Percentiles rank a stretch among this genome's conserved stretches.
Conservation (phyloP, 1,139 yeast genomes). For the Nakaseomyces delphensis region DNA sequence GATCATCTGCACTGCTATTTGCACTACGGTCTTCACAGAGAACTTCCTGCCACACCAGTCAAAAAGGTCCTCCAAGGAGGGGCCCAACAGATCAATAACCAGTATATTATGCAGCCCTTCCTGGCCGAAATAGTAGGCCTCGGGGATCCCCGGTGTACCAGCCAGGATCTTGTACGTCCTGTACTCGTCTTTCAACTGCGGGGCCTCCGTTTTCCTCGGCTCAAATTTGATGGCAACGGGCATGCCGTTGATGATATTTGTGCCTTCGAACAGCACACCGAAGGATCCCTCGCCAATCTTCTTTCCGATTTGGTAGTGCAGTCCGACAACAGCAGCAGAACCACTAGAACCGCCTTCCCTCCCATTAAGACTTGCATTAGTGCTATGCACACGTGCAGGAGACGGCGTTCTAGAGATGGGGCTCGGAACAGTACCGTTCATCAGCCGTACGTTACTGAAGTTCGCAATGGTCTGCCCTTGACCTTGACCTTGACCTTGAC, state of each 20-base stretch:
- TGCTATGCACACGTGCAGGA: conserved; percentile 3
- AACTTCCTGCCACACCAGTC: conserved; percentile 77
- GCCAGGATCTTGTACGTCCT: conserved; percentile 55
- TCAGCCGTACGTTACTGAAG: conserved; percentile 7
- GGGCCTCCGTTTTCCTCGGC: conserved; percentile 66
- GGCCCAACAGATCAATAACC: conserved; percentile 65
- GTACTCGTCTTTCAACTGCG: conserved; percentile 64
- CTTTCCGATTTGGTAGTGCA: conserved; percentile 67
- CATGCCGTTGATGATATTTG: conserved; percentile 57
- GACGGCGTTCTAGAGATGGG: conserved; percentile 5
- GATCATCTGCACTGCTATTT: conserved; percentile 69
- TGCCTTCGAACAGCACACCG: conserved; percentile 71
- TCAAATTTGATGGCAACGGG: conserved; percentile 71
- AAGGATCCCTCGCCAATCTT: conserved; percentile 76
- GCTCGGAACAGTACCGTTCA: conserved; percentile 6
- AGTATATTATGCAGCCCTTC: conserved; percentile 65
- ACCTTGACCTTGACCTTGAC: no score
- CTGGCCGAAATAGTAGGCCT: conserved; percentile 66
- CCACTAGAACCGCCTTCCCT: background rate
- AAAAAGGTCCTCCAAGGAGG: conserved; percentile 67
- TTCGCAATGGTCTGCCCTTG: conserved; percentile 6
- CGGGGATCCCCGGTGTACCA: conserved; percentile 54
- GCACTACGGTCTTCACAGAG: conserved; percentile 61
- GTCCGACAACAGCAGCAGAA: conserved; percentile 45
- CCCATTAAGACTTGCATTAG: background rate